phyloP scores from a whole-genome alignment of 345 rosid genomes.

The Rubroshorea leprosula region DNA sequence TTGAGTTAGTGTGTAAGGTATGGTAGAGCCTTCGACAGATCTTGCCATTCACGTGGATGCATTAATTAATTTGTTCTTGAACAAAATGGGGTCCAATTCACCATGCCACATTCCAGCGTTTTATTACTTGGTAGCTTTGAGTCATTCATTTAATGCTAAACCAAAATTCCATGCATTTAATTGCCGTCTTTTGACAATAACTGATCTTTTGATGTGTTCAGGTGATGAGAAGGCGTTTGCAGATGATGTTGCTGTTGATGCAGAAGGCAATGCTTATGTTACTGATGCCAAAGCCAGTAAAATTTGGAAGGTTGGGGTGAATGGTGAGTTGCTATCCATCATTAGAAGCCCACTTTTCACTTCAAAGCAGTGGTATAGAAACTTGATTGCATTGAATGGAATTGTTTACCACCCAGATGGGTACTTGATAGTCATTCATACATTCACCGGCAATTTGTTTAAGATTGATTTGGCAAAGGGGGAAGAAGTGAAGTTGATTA shows the following conservation, averaged over 20 bases:
- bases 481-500: slow-evolving; percentile 40
- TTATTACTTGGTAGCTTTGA: not conserved
- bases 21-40: not conserved
- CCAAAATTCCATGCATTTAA: not conserved
- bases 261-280: slow-evolving; percentile 68
- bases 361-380: slow-evolving; percentile 62
- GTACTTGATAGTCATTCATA: slow-evolving; percentile 68
- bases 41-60: not conserved
- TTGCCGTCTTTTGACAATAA: not conserved
- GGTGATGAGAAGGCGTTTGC: slow-evolving; percentile 67
- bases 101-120: no score
- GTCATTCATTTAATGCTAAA: not conserved
- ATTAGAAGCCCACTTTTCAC: slow-evolving; percentile 56
- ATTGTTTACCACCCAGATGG: slow-evolving; percentile 83
- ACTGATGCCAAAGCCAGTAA: slow-evolving; percentile 59
- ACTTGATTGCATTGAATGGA: slow-evolving; percentile 65
- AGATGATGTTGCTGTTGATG: slow-evolving; percentile 74
- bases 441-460: slow-evolving; percentile 50
- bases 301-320: slow-evolving; percentile 64
- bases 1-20: not conserved
- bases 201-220: slow-evolving; percentile 3
- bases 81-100: no score
- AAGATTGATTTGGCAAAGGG: slow-evolving; percentile 50
- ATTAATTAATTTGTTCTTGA: no score
- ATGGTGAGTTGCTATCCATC: slow-evolving; percentile 51